Conservation (phyloP, 129 eudicot genomes). For the Artemisia annua region DNA sequence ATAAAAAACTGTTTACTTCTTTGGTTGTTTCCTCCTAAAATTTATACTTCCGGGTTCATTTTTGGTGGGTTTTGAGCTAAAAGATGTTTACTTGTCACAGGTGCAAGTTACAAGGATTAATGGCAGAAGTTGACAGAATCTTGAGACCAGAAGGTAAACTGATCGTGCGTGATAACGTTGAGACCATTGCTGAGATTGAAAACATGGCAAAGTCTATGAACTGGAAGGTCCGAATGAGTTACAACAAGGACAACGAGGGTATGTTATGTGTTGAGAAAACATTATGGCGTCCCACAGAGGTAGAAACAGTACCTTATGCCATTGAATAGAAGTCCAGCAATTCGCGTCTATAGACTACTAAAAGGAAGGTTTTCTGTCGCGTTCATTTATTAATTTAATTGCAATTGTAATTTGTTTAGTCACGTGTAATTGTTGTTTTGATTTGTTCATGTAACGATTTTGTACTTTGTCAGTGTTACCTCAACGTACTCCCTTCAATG, state of each 20-base stretch:
- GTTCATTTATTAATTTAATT: slow-evolving; percentile 16
- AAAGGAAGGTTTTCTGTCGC: slow-evolving; percentile 6
- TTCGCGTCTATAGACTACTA: background rate
- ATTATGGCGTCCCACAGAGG: slow-evolving; percentile 58
- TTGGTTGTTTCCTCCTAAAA: background rate
- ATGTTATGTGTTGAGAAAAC: slow-evolving; percentile 53
- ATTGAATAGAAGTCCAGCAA: slow-evolving; percentile 34
- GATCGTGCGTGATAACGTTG: slow-evolving; percentile 55
- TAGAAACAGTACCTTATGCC: slow-evolving; percentile 52
- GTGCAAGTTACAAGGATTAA: slow-evolving; percentile 56
- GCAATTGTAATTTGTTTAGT: slow-evolving; percentile 30
- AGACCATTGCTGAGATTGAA: slow-evolving; percentile 48
- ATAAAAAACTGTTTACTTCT: background rate
- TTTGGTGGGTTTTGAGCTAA: no score
- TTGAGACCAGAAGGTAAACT: slow-evolving; percentile 56
- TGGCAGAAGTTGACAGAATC: slow-evolving; percentile 72
- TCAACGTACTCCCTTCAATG: slow-evolving; percentile 6
- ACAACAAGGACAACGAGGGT: slow-evolving; percentile 54
- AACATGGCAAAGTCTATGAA: slow-evolving; percentile 62
- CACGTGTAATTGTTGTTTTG: slow-evolving; percentile 24
- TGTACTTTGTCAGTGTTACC: slow-evolving; percentile 20
- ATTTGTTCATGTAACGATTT: slow-evolving; percentile 33
- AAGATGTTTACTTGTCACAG: slow-evolving; percentile 25
- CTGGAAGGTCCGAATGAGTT: slow-evolving; percentile 48
- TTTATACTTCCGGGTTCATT: no score